Conservation (phyloP, 108 stramenopile genomes). For the Chaetoceros tenuissimus region DNA sequence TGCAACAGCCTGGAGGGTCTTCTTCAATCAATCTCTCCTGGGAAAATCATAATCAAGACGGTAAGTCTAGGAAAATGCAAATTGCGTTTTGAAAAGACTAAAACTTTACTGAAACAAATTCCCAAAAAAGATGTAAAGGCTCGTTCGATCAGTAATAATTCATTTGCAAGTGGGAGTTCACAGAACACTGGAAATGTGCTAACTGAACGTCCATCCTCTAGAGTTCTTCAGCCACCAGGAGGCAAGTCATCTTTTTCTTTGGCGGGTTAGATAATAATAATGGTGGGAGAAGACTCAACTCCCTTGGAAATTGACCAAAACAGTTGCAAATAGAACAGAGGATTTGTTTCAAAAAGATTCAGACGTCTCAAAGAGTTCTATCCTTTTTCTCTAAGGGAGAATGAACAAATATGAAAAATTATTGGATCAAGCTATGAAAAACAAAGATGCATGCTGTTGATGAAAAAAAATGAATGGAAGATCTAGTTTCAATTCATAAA, state of each 20-base stretch:
- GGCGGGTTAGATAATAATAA: too few relatives aligned
- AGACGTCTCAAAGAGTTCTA: too few relatives aligned
- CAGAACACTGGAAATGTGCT: slow-evolving; percentile 63
- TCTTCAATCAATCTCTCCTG: slow-evolving; percentile 35
- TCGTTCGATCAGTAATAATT: slow-evolving; percentile 41
- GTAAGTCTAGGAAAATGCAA: slow-evolving; percentile 5
- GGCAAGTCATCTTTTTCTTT: slow-evolving; percentile 39
- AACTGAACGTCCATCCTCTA: slow-evolving; percentile 64
- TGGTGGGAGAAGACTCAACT: too few relatives aligned
- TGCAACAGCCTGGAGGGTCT: slow-evolving; percentile 46
- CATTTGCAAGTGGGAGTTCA: slow-evolving; percentile 43
- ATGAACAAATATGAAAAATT: too few relatives aligned
- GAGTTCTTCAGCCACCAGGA: slow-evolving; percentile 56
- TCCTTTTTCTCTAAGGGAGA: too few relatives aligned
- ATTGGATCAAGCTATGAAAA: too few relatives aligned
- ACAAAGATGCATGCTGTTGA: too few relatives aligned
- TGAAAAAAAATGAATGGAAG: too few relatives aligned
- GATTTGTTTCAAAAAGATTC: too few relatives aligned
- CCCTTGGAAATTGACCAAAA: too few relatives aligned
- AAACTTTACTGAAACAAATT: slow-evolving; percentile 4
- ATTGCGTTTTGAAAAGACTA: background rate
- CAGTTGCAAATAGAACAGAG: too few relatives aligned
- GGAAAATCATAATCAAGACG: slow-evolving; percentile 26
- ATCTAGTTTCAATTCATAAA: too few relatives aligned
- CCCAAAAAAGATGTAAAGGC: background rate